Evolutionary conservation across 345 rosid genomes (phyloP), one percentile per base, ranked within the genome.

Genomic region (Firmiana major): DNA sequence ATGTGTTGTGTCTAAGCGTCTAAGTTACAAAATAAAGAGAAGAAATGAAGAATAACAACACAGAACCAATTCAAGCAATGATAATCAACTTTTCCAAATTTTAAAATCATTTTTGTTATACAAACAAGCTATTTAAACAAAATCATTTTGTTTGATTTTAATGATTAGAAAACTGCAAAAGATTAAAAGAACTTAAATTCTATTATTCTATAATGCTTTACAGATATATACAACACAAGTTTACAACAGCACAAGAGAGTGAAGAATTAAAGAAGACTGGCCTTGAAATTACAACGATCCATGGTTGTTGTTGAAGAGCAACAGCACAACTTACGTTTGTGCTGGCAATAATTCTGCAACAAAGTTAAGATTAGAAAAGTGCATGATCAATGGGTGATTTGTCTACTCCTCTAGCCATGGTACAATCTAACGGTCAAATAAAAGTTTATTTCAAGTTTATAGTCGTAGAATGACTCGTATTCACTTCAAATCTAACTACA

Each of bases 291-390:
- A 28, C 8, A 22, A 28, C 3, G 22, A 17, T 54, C 59, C 24
- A 15, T 3, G 59, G 34, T 36, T 0, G 1, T 11, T 34, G 53
- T 31, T 24, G 49, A 63, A 28, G 28, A 78, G 63, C 55, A 49
- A 70, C 73, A 21, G 71, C 81, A 71, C 26, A 40, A 40, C 63
- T 42, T 73, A 48, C 19, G 7, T 62, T 16, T 54, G 60, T 38
- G 78, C 74, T 28, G 22, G 31, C 78, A 55, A 26, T 49, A 28
- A 19, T 43, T 69, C 81, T 83, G 88, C 85, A 81, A 78, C 48
- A 43, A 55, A 43, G 46, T 12, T 78, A 6, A 21, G 69, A 71
- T 63, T 64, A 31, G 40, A 45, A 65, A 38, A 53, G 48, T 40
- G 2, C 63, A 51, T 6, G 46, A 48, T 28, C 8, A 1, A 26